These are phyloP conservation scores for Penicillium alfredii DNA, from an alignment of 495 filamentous ascomycete genomes.

Conservation along the genomic window DNA sequence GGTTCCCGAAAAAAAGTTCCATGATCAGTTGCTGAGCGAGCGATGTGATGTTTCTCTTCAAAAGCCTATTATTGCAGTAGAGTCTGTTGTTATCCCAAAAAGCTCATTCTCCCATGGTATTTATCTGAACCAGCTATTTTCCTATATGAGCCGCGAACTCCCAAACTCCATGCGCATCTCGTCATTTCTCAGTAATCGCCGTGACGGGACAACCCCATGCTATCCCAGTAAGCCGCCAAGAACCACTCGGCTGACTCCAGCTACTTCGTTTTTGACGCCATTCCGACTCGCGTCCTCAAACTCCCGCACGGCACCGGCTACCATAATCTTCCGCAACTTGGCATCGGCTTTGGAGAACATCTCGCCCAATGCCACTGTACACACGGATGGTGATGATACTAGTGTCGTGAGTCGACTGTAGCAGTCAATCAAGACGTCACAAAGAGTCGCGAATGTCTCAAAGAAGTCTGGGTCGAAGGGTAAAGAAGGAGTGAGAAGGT, in stretches of 20 bases:
- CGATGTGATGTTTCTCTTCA: no score
- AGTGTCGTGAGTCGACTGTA: slow-evolving; percentile 74
- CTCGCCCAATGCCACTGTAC: slow-evolving; percentile 60
- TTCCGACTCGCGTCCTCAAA: slow-evolving; percentile 81
- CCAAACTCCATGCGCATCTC: slow-evolving; percentile 10
- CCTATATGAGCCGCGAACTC: slow-evolving; percentile 5
- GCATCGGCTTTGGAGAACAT: slow-evolving; percentile 85
- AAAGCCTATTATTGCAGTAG: no score
- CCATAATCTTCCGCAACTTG: slow-evolving; percentile 76
- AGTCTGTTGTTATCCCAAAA: no score
- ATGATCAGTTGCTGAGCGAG: no score
- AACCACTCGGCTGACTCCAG: slow-evolving; percentile 79
- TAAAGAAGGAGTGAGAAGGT: slow-evolving; percentile 83
- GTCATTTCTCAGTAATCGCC: no score
- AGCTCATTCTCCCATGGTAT: no score
- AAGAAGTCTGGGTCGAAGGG: slow-evolving; percentile 98
- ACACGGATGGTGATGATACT: slow-evolving; percentile 60
- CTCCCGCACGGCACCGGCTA: slow-evolving; percentile 78
- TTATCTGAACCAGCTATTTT: no score
- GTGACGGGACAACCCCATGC: neutral
- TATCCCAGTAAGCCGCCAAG: slow-evolving; percentile 81
- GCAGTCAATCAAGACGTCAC: slow-evolving; percentile 89
- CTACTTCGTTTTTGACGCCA: slow-evolving; percentile 71
- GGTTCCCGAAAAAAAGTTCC: no score
- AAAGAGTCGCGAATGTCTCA: slow-evolving; percentile 94